Percentiles rank a stretch among this genome's conserved stretches.
Conservation (phyloP, 176 grass and related monocot species). For the Saccharum spontaneum region DNA sequence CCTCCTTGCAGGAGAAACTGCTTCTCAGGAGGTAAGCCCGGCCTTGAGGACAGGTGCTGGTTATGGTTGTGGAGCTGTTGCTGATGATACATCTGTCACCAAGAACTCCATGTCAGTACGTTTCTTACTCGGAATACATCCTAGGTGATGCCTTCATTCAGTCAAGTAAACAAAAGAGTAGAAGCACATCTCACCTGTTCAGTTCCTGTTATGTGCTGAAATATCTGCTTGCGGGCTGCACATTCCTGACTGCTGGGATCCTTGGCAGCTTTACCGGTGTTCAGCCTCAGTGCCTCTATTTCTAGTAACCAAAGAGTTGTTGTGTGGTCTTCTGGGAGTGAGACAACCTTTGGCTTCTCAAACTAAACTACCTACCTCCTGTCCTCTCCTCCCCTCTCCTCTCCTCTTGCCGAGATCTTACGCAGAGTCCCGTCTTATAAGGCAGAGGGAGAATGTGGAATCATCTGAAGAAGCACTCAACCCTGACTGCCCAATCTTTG, state of each 20-base stretch:
- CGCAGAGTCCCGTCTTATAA: slow-evolving; percentile 42
- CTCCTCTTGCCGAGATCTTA: slow-evolving; percentile 25
- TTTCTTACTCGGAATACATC: not conserved
- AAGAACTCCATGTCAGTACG: slow-evolving; percentile 29
- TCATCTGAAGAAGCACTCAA: slow-evolving; percentile 56
- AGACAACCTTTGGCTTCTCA: slow-evolving; percentile 48
- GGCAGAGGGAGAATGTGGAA: slow-evolving; percentile 56
- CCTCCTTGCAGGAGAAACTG: slow-evolving; percentile 52
- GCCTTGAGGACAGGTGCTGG: slow-evolving; percentile 58
- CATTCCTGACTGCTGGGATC: slow-evolving; percentile 43
- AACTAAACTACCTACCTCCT: slow-evolving; percentile 27
- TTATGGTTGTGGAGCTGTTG: slow-evolving; percentile 48
- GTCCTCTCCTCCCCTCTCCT: slow-evolving; percentile 2
- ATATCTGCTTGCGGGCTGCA: slow-evolving; percentile 44
- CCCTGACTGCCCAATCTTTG: slow-evolving; percentile 53
- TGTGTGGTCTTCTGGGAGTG: slow-evolving; percentile 29
- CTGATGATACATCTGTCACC: slow-evolving; percentile 82
- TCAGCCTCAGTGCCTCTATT: slow-evolving; percentile 46
- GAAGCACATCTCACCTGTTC: slow-evolving; percentile 34
- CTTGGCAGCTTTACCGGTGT: slow-evolving; percentile 30
- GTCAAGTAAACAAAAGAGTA: slow-evolving; percentile 23
- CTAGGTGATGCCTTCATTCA: not conserved
- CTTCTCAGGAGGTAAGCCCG: slow-evolving; percentile 55
- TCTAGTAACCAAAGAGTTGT: slow-evolving; percentile 52
- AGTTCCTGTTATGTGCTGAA: slow-evolving; percentile 42